Conservation (phyloP, 805 yeast species). For the Clavispora vitiphila region DNA sequence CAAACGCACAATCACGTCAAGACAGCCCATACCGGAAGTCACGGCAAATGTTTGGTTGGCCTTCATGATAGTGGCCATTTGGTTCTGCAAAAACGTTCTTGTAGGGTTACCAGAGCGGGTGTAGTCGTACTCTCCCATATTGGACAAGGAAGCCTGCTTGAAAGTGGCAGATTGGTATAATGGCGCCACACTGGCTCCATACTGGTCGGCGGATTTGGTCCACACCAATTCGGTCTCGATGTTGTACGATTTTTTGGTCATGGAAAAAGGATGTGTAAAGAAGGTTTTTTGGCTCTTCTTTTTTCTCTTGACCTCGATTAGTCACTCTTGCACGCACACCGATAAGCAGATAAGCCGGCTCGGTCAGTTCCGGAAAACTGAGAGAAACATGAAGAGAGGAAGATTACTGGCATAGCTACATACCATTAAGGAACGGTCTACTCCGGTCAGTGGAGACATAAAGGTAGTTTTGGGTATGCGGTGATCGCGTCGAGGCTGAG, state of each 20-base stretch:
- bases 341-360: not conserved
- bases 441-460: too few relatives aligned
- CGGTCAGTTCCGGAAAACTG: too few relatives aligned
- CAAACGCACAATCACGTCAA: slow-evolving; percentile 76
- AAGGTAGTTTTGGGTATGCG: too few relatives aligned
- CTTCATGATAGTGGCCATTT: slow-evolving; percentile 71
- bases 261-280: slow-evolving; percentile 4
- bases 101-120: slow-evolving; percentile 95
- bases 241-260: slow-evolving; percentile 35
- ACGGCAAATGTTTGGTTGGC: slow-evolving; percentile 79
- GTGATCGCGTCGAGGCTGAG: too few relatives aligned
- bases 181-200: slow-evolving; percentile 81
- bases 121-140: slow-evolving; percentile 70
- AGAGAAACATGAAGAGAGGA: too few relatives aligned
- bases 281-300: not conserved
- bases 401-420: too few relatives aligned
- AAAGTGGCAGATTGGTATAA: slow-evolving; percentile 93
- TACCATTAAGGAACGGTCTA: too few relatives aligned
- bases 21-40: slow-evolving; percentile 88
- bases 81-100: slow-evolving; percentile 71
- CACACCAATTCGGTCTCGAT: slow-evolving; percentile 69
- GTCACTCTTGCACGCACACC: not conserved
- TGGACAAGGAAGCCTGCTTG: slow-evolving; percentile 66
- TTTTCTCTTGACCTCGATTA: not conserved
- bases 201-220: slow-evolving; percentile 57